Evolutionary conservation across 2,329 filamentous ascomycete genomes (phyloP), one percentile per base, ranked within the genome.

Genomic region (Hymenoscyphus scutula): DNA sequence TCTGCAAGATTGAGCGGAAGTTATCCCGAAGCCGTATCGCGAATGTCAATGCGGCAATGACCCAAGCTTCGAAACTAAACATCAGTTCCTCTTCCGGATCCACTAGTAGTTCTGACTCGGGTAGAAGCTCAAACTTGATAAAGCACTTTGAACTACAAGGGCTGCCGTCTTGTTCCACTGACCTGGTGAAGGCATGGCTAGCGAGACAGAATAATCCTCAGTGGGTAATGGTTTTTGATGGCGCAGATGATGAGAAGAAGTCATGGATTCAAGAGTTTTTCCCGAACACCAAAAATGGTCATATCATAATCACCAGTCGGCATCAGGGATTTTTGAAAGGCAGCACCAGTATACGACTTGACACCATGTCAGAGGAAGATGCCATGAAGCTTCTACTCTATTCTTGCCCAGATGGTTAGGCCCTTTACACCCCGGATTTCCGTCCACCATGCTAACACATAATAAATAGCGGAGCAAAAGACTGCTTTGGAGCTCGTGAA

Each of bases 211-310:
- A 30, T 13, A 55, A 55, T 55, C n/a, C 27, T 13, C 53, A 19
- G 5, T 55, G 53, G 53, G 15, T 55, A 11, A 55, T 55, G 5
- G 27, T 55, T 19, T 55, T 55, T n/a, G 53, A 55, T 29, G 53
- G 53, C 15, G 53, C 53, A 34, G 53, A 55, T 55, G 53, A 55
- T n/a, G 53, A 32, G 27, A 23, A 55, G 8, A 55, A 55, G 10
- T 55, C 53, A 30, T 55, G 53, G 53, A 55, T 55, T 29, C 53
- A 55, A 34, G 27, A 30, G 10, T 55, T 55, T 25, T 34, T 55
- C 5, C 53, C 53, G 17, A 32, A 55, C 27, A 55, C 27, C 27
- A 55, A 55, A 25, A 30, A 55, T 19, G 53, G 53, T 10, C 27
- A 55, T 34, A 55, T 55, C n/a, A 15, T 55, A 10, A 13, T 55